Percentiles rank a stretch among this genome's conserved stretches.
Conservation (phyloP, 2,329 filamentous ascomycete species). For the Neofusicoccum sp. region DNA sequence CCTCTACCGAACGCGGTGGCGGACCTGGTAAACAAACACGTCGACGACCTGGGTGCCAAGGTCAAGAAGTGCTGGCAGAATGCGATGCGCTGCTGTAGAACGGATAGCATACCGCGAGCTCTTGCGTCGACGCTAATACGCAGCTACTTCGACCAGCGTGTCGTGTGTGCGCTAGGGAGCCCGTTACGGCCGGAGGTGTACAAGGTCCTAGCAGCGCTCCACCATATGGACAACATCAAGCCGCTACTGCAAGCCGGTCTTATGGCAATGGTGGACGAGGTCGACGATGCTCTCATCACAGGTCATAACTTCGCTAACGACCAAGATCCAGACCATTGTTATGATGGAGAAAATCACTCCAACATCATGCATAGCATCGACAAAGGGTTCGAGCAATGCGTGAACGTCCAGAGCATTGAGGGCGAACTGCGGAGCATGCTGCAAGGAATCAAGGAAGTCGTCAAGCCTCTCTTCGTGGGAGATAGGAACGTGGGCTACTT, state of each 20-base stretch:
- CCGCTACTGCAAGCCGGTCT: not conserved
- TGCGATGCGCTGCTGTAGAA: not conserved
- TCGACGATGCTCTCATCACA: not conserved
- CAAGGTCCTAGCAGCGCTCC: not conserved
- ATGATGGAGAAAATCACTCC: not conserved
- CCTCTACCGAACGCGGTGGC: not conserved
- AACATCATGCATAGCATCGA: not conserved
- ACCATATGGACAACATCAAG: not conserved
- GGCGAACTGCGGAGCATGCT: not conserved
- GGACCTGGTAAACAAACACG: not conserved
- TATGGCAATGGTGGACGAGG: not conserved
- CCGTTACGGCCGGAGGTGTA: not conserved
- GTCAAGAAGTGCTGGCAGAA: not conserved
- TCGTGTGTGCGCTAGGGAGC: not conserved
- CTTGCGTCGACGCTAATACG: not conserved
- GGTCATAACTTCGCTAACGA: not conserved
- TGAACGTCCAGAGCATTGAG: not conserved
- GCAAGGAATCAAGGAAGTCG: not conserved
- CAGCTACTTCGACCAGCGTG: not conserved
- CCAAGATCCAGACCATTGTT: not conserved
- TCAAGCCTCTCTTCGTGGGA: not conserved
- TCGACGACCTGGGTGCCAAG: not conserved
- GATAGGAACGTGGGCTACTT: conserved; percentile 12
- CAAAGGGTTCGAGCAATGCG: not conserved
- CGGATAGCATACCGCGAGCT: not conserved